Conservation (phyloP, 768 basidiomycete species). For the Panaeolus papilionaceus region DNA sequence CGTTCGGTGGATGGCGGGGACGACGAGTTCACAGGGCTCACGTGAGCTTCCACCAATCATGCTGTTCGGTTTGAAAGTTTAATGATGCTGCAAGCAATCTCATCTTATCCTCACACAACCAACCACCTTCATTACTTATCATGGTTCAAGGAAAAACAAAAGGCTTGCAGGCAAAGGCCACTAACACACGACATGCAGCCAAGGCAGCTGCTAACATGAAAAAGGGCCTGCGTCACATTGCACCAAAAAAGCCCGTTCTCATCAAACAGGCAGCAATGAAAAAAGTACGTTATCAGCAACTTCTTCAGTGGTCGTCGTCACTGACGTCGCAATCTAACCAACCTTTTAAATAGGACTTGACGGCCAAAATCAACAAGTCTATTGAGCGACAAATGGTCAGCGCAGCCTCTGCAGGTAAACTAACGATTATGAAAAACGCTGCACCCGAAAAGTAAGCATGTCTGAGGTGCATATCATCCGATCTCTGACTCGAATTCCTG, state of each 20-base stretch:
- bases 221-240: conserved; percentile 79
- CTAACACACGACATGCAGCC: conserved; percentile 61
- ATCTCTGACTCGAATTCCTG: conserved; percentile 12
- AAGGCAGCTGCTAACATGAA: conserved; percentile 76
- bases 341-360: conserved; percentile 63
- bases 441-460: conserved; percentile 48
- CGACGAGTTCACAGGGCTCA: conserved; percentile 34
- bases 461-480: conserved; percentile 12
- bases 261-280: conserved; percentile 82
- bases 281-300: conserved; percentile 55
- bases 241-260: conserved; percentile 80
- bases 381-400: conserved; percentile 92
- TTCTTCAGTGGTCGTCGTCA: not conserved
- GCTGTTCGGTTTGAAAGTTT: conserved; percentile 11
- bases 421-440: conserved; percentile 89
- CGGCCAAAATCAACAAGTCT: conserved; percentile 89
- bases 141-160: conserved; percentile 93
- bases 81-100: not conserved
- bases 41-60: conserved; percentile 32
- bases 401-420: conserved; percentile 87
- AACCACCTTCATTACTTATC: conserved; percentile 13
- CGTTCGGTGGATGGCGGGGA: conserved; percentile 51
- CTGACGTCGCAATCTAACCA: conserved; percentile 3
- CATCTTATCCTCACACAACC: conserved; percentile 11
- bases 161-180: conserved; percentile 64